These are phyloP conservation scores for Elongisporangium undulatum DNA, from an alignment of 352 stramenopile species.

Conservation along the genomic window DNA sequence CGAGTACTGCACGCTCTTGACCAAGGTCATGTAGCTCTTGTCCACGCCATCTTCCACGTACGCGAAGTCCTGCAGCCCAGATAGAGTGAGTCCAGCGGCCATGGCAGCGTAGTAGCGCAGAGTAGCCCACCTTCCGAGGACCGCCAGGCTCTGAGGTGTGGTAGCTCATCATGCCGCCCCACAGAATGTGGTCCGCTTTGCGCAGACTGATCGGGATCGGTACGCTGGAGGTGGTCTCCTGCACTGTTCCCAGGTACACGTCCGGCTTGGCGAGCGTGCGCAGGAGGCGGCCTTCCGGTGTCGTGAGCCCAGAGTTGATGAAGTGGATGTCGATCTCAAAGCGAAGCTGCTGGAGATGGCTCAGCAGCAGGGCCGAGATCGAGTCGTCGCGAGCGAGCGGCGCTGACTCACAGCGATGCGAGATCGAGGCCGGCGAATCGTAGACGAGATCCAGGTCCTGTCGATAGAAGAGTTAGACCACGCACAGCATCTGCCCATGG, in stretches of 20 bases:
- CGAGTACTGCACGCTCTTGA: background rate
- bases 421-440: background rate
- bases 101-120: background rate
- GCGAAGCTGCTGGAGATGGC: background rate
- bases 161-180: background rate
- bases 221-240: background rate
- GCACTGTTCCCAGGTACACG: background rate
- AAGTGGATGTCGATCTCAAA: background rate
- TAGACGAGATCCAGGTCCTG: background rate
- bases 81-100: background rate
- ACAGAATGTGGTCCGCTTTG: background rate
- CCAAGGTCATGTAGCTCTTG: background rate
- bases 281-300: background rate
- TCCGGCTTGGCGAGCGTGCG: background rate
- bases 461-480: background rate
- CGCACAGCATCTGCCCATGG: background rate
- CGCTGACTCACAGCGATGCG: background rate
- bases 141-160: background rate
- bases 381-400: background rate
- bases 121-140: background rate
- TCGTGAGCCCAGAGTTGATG: background rate
- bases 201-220: background rate
- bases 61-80: background rate
- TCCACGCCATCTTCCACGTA: background rate
- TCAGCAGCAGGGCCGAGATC: background rate